phyloP scores from a whole-genome alignment of 1,284 basidiomycete genomes.

The Puccinia coronata region DNA sequence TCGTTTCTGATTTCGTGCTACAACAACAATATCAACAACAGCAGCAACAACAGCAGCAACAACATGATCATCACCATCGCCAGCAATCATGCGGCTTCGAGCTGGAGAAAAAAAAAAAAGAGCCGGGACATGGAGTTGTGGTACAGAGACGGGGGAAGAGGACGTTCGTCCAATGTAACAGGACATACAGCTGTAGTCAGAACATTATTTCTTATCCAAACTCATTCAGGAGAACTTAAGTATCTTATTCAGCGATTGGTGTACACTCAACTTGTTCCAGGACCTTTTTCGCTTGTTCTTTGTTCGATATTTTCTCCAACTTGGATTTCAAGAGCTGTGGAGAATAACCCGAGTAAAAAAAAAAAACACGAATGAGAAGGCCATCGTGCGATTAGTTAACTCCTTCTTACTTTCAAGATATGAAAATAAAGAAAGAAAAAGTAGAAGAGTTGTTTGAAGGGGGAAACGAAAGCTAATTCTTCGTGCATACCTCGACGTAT shows the following conservation, averaged over 20 bases:
- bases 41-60: too few relatives aligned
- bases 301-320: slow-evolving; percentile 1
- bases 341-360: too few relatives aligned
- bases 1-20: too few relatives aligned
- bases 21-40: too few relatives aligned
- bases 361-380: neutral
- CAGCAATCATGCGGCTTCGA: neutral
- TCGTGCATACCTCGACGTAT: slow-evolving; percentile 28
- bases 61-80: too few relatives aligned
- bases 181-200: neutral
- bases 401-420: too few relatives aligned
- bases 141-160: too few relatives aligned
- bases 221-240: too few relatives aligned
- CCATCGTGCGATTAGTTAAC: neutral
- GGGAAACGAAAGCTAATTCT: neutral
- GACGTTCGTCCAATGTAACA: neutral
- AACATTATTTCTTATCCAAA: too few relatives aligned
- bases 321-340: slow-evolving; percentile 27
- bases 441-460: neutral
- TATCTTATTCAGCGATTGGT: too few relatives aligned
- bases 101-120: neutral
- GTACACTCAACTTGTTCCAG: slow-evolving; percentile 28
- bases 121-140: too few relatives aligned
- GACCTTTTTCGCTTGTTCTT: slow-evolving; percentile 38
- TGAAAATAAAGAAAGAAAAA: neutral